Evolutionary conservation across 768 basidiomycete species (phyloP), one percentile per base, ranked within the genome.

Genomic region (Tricholoma flavovirens): DNA sequence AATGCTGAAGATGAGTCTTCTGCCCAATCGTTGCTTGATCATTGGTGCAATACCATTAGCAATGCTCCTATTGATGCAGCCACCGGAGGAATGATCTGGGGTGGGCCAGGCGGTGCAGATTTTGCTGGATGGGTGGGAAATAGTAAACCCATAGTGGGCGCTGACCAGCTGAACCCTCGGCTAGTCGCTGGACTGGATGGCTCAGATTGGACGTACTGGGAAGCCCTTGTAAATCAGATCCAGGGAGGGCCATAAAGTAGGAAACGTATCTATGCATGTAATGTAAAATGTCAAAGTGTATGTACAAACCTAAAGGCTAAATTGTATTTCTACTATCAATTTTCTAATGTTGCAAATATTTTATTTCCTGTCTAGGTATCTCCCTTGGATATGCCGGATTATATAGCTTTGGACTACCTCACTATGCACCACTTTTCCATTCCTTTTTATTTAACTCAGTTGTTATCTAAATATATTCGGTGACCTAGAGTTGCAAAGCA

Each of bases 1-100:
- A 77, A 73, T 56, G 84, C 79, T 43, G 90, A 91, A 48, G 90
- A 88, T 9, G 85, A 90, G 64, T 83, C 80, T 22, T 75, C 86
- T 6, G 89, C 90, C 3, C 90, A 93, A 64, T 81, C 81, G 10
- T 67, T 93, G 54, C 73, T 93, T 48, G 90, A 93, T 67, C 87
- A 91, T 59, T 93, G 91, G 90, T 88, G 83, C 64, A 86, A 85
- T 59, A 83, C 85, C n/a, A 81, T 90, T 60, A 87, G 82, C 64
- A 87, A 84, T 56, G 79, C 83, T 10, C 77, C 80, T 2, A 62
- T 82, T 2, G 84, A 87, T 60, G 73, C 77, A 19, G 67, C 76
- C 2, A 73, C 74, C 19, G 75, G 77, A 26, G 75, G 74, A 50
- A 74, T 83, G 59, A 78, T 83, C 7, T 88, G 86, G 87, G 79